phyloP scores from a whole-genome alignment of 257 asterid genomes.

The Nicotiana obtusifolia region DNA sequence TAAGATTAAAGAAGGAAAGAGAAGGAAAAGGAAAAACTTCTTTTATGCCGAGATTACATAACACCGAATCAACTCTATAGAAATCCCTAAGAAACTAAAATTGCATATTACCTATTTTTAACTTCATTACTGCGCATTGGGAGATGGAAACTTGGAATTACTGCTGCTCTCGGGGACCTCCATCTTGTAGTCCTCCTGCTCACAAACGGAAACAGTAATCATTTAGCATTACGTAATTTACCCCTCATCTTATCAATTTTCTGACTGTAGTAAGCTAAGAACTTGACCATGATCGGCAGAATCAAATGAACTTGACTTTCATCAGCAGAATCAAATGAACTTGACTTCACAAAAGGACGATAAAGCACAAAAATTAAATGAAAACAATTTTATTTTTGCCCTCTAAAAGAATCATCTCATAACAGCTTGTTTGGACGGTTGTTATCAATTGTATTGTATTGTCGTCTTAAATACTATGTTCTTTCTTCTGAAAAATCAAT shows the following conservation, averaged over 20 bases:
- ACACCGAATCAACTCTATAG: not conserved
- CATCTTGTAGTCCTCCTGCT: constrained; percentile 49
- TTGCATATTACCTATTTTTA: constrained; percentile 53
- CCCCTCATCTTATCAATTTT: not conserved
- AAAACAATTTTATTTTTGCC: not conserved
- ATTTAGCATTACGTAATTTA: not conserved
- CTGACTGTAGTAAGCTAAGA: not conserved
- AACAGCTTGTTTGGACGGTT: no score
- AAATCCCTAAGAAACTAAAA: not conserved
- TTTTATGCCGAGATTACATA: not conserved
- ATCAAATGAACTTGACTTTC: not conserved
- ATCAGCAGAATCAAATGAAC: no score
- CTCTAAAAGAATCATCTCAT: not conserved
- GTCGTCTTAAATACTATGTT: no score
- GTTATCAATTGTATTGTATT: no score
- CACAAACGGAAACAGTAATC: constrained; percentile 5
- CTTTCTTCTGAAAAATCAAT: not conserved
- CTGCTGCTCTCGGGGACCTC: constrained; percentile 69
- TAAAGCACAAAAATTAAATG: not conserved
- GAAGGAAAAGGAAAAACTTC: not conserved
- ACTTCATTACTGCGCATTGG: constrained; percentile 90
- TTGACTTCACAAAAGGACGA: not conserved
- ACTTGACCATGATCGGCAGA: not conserved
- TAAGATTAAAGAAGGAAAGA: not conserved
- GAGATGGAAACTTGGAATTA: constrained; percentile 60